Evolutionary conservation across 164 flowering plant genomes (phyloP).

Genomic region (Dillenia suffruticosa): DNA sequence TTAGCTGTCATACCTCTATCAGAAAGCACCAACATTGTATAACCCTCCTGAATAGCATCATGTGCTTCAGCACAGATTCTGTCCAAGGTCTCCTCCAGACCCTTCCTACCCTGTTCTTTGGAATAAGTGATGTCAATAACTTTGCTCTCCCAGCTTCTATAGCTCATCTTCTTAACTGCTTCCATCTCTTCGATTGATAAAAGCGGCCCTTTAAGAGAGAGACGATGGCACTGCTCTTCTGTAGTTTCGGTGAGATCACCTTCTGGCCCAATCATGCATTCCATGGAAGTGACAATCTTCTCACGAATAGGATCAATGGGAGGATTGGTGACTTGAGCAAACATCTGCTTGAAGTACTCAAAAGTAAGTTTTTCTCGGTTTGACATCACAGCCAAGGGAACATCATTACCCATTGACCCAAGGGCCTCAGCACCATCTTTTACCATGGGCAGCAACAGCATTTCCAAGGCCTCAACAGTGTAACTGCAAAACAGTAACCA

Average conservation of each 20-base stretch:
- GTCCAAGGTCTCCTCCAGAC: constrained; percentile 89
- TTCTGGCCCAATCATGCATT: constrained; percentile 99
- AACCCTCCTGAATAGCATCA: constrained; percentile 85
- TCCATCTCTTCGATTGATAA: constrained; percentile 81
- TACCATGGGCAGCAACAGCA: constrained; percentile 97
- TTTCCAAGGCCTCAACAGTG: constrained; percentile 90
- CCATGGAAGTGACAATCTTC: constrained; percentile 97
- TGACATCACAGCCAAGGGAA: constrained; percentile 98
- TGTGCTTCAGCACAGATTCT: constrained; percentile 87
- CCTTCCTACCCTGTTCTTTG: constrained; percentile 69
- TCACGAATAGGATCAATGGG: constrained; percentile 99
- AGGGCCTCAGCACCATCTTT: constrained; percentile 97
- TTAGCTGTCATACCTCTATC: constrained; percentile 71
- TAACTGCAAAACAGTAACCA: constrained; percentile 47
- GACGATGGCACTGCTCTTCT: constrained; percentile 91
- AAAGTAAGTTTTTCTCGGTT: constrained; percentile 87
- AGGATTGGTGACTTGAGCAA: constrained; percentile 99
- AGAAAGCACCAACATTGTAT: constrained; percentile 80
- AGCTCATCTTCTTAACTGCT: constrained; percentile 88
- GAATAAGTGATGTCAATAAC: constrained; percentile 91
- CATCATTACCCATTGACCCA: constrained; percentile 99
- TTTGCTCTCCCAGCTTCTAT: constrained; percentile 92
- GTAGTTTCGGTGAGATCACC: constrained; percentile 96
- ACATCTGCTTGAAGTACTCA: constrained; percentile 99
- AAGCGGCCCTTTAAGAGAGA: constrained; percentile 89